Evolutionary conservation across 2,329 filamentous ascomycete species (phyloP).

Genomic region (Fusarium azukiicola): DNA sequence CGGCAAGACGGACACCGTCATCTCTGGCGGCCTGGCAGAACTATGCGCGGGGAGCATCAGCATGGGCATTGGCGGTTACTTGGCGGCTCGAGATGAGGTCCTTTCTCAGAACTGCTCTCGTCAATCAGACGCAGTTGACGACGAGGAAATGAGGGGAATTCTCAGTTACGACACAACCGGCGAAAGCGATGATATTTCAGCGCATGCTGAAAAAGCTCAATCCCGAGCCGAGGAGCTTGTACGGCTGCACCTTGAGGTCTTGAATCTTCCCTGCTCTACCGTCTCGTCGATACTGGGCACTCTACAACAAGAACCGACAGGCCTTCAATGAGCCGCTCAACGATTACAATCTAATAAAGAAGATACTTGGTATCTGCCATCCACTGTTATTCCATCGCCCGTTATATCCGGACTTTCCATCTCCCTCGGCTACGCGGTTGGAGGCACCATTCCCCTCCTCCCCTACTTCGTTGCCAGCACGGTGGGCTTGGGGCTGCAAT

Average conservation of each 20-base stretch:
- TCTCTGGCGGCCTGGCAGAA: constrained; percentile 85
- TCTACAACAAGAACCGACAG: constrained; percentile 56
- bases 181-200: constrained; percentile 22
- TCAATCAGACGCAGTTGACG: constrained; percentile 15
- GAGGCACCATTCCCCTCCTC: constrained; percentile 80
- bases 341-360: constrained; percentile 46
- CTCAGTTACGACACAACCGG: constrained; percentile 49
- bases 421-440: constrained; percentile 80
- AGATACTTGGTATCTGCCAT: constrained; percentile 11
- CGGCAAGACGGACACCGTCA: constrained; percentile 79
- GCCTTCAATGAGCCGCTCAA: constrained; percentile 50
- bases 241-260: constrained; percentile 58
- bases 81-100: constrained; percentile 74
- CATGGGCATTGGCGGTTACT: constrained; percentile 87
- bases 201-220: constrained; percentile 32
- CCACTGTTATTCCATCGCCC: constrained; percentile 55
- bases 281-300: constrained; percentile 52
- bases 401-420: constrained; percentile 78
- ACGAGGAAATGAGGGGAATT: constrained; percentile 54
- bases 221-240: constrained; percentile 49
- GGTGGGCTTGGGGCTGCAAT: constrained; percentile 68
- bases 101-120: not conserved
- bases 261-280: constrained; percentile 52
- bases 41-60: constrained; percentile 86
- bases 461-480: constrained; percentile 78